Base-by-base conservation (phyloP, 1,284 basidiomycete species). In the Cutaneotrichosporon mucoides region DNA sequence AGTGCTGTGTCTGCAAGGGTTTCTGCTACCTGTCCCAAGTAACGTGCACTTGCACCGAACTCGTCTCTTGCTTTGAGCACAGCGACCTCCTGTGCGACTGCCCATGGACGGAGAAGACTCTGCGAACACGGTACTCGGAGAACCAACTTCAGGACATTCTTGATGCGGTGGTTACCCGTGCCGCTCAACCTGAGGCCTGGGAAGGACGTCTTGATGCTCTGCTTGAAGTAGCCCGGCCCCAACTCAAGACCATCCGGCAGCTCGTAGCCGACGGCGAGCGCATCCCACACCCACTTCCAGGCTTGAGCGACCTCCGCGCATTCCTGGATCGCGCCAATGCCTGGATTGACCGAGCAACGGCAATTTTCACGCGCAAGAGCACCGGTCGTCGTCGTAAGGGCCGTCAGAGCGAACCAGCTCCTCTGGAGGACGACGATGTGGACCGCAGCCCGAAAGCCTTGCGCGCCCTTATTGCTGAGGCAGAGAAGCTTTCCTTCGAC, bases 21-120 rank as follows among this genome's bases (percentile, higher is more conserved):
- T 96, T 97, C 79, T 94, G 90, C 79, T 99, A 97, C 79, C 86
- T 99, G 33, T 92, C 93, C 4, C 94, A 97, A 73, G 82, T 97
- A 71, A 88, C 84, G 49, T 92, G 90, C 76, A 78, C 82, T 40
- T 93, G 90, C 80, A 87, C 86, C 38, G 65, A 84, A 70, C 72
- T 86, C 62, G 86, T 95, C 41, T 86, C 88, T 2, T 99, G 96
- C 75, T 84, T 91, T 55, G 88, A 93, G 56, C 95, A 99, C 77
- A 84, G 83, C 36, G 82, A 86, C 51, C 81, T 87, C 45, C 83
- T 96, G 9, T 94, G 91, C 80, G 84, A 85, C 57, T 88, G 86
- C 68, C 73, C 83, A 6, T 69, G 79, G 24, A 79, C 84, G 36
- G 84, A 85, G 57, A 84, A 86, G 57, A 82, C 82, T 24, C 79